phyloP scores from a whole-genome alignment of 1,284 basidiomycete genomes.

The Mrakiaceae sp. region DNA sequence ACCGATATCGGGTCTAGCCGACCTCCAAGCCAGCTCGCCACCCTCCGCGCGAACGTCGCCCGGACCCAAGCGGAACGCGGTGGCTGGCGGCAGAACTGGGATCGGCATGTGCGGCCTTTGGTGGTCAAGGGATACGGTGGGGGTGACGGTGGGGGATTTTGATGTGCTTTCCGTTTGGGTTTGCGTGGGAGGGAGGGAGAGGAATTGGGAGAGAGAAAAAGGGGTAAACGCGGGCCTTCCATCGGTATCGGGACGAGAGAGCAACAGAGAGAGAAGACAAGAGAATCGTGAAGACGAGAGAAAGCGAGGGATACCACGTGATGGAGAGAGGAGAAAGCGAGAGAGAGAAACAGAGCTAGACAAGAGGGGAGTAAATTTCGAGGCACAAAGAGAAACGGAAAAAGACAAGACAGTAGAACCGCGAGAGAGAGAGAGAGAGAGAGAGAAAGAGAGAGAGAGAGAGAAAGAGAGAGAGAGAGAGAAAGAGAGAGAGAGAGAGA shows the following conservation, averaged over 20 bases:
- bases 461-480: neutral
- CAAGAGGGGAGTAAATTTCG: neutral
- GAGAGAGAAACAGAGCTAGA: neutral
- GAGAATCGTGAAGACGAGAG: neutral
- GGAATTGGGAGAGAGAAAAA: neutral
- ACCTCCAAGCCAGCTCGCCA: neutral
- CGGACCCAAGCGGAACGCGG: neutral
- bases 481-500: neutral
- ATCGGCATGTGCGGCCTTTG: constrained; percentile 6
- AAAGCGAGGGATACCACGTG: neutral
- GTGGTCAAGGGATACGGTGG: constrained; percentile 10
- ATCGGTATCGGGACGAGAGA: neutral
- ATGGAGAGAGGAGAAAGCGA: neutral
- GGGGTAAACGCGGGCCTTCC: too few relatives aligned
- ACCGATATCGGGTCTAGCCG: neutral
- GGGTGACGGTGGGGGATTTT: neutral
- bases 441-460: neutral
- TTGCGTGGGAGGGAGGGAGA: neutral
- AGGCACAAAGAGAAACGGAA: neutral
- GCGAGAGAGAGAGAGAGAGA: neutral
- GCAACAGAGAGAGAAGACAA: neutral
- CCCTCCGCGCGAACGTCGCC: neutral
- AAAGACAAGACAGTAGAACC: neutral
- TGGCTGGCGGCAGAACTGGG: constrained; percentile 14
- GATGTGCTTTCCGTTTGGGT: too few relatives aligned